Base-by-base conservation (phyloP, 805 yeast species). In the Ogataea chonburiensis region DNA sequence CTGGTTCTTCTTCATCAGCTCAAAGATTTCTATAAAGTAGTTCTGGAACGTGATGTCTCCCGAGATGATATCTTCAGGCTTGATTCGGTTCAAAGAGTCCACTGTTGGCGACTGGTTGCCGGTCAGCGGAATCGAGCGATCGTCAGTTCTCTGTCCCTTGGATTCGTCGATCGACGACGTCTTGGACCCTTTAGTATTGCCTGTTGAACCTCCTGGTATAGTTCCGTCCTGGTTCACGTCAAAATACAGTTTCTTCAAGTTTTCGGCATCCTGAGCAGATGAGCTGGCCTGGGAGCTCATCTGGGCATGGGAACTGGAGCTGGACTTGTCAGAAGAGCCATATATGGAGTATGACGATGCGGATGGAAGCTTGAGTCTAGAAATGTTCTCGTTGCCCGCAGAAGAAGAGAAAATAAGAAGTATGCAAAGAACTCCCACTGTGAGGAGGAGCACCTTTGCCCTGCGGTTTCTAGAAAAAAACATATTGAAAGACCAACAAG, bases 31-130 rank as follows among this genome's bases (percentile, higher is more conserved):
- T n/a, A 46, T 49, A 31, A 59, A 60, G 28, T 52, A 58, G 27
- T 50, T 56, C 37, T 58, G 63, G 45, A 55, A 58, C 7, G 60
- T 55, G 5, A 53, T 49, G 40, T 58, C 63, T 27, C 63, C 63
- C 31, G 55, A 55, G 9, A 52, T 35, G 11, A 58, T 54, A 22
- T 56, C 56, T 16, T 52, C 57, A 5, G 58, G 41, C 16, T 46
- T 53, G 26, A 58, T 53, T 28, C 48, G 54, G 15, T 45, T 45
- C 11, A 58, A 45, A 1, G 52, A 40, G 22, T 58, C 58, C 21
- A 45, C 56, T 7, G 55, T 46, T n/a, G 58, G 57, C 9, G 56
- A 47, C 21, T 46, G 45, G 13, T 48, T 34, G 10, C 49, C 47
- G 2, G 60, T 46, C 11, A 55, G 36, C 11, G 62, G 60, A 11